Evolutionary conservation across 2,329 filamentous ascomycete genomes (phyloP), one percentile per base, ranked within the genome.

Genomic region (Calycina herbarum): DNA sequence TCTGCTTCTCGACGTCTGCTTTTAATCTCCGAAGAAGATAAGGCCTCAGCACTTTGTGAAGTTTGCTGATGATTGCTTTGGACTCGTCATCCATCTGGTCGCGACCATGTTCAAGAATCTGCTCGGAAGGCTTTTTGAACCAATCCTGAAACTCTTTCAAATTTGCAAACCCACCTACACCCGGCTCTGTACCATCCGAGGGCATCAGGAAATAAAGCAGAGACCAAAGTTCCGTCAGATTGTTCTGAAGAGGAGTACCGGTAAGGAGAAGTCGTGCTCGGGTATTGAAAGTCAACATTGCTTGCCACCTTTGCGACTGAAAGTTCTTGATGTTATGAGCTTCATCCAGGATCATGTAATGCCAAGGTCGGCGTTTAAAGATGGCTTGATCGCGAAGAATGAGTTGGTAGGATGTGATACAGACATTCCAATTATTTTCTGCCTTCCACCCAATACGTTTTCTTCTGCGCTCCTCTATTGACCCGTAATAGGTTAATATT

Each of bases 321-420:
- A 98, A 99, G 78, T 99, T 99, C 76, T 99, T 98, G 83, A 99
- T 99, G 79, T 99, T 98, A 81, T 99, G 95, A 0, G 96, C 95
- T 80, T 99, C 95, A 72, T 99, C 95, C 1, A 99, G 86, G 69
- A 99, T 94, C 86, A 99, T 93, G 78, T 98, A 99, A 76, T 98
- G 94, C 96, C 96, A 99, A 62, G 88, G 86, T 40, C 94, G 88
- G 68, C 94, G 88, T 76, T 96, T 95, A 80, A 99, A 96, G 0
- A 96, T 93, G 72, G 94, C 90, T 69, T 95, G 90, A 75, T 99
- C 96, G 75, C 97, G 93, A 17, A 98, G 84, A 6, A 98, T 94
- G 59, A 99, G 88, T 73, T 99, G 94, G 76, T 99, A 99, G 0
- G 94, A 97, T 0, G 96, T 99, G 75, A 99, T 96, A 78, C 94